Evolutionary conservation across 1,284 basidiomycete species (phyloP).

Genomic region (Apiotrichum domesticum): DNA sequence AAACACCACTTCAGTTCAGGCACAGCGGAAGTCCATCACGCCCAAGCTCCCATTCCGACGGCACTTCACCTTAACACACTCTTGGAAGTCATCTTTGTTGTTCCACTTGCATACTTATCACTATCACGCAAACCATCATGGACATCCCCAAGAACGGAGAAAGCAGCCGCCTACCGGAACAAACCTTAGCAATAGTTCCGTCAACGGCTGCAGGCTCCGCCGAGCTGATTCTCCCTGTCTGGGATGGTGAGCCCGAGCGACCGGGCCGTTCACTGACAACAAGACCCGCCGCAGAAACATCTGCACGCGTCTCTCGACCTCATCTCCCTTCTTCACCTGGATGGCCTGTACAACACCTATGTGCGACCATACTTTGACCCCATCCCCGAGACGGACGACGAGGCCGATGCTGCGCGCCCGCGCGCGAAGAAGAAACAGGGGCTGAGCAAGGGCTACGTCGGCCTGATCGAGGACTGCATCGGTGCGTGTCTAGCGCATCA

Average conservation of each 20-base stretch:
- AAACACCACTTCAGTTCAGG: too few species aligned
- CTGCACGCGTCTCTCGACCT: slow-evolving; percentile 38
- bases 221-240: slow-evolving; percentile 27
- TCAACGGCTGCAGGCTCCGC: background rate
- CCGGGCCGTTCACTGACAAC: slow-evolving; percentile 32
- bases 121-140: slow-evolving; percentile 12
- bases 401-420: slow-evolving; percentile 8
- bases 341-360: slow-evolving; percentile 36
- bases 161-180: slow-evolving; percentile 17
- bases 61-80: too few species aligned
- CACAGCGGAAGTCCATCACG: too few species aligned
- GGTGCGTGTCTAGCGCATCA: slow-evolving; percentile 19
- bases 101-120: too few species aligned
- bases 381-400: slow-evolving; percentile 21
- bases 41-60: too few species aligned
- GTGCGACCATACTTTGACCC: slow-evolving; percentile 35
- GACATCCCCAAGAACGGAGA: slow-evolving; percentile 34
- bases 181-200: slow-evolving; percentile 2
- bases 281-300: slow-evolving; percentile 29
- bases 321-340: slow-evolving; percentile 39
- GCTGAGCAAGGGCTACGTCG: slow-evolving; percentile 37
- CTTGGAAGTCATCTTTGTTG: too few species aligned
- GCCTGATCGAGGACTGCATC: slow-evolving; percentile 39
- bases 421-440: slow-evolving; percentile 15
- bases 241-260: slow-evolving; percentile 38